These are phyloP conservation scores for Nicotiana attenuata DNA, from an alignment of 257 asterid genomes.

Conservation along the genomic window DNA sequence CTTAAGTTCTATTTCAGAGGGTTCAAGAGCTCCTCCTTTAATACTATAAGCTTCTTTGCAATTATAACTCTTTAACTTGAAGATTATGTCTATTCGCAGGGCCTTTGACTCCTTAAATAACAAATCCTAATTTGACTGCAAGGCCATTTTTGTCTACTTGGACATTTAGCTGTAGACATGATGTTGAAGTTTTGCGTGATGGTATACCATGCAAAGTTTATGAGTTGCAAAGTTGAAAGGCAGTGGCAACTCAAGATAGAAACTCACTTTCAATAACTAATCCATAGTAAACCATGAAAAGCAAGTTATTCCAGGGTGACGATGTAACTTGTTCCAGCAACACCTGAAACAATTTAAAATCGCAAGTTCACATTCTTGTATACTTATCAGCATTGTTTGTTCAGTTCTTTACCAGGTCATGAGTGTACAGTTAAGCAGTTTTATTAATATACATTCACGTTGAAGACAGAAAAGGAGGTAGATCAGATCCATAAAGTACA, in stretches of 20 bases:
- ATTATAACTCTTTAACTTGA: background rate
- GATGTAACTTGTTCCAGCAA: slow-evolving; percentile 76
- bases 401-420: background rate
- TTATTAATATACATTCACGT: background rate
- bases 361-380: background rate
- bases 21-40: background rate
- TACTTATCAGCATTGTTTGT: background rate
- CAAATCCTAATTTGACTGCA: slow-evolving; percentile 3
- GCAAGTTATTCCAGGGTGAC: slow-evolving; percentile 91
- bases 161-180: background rate
- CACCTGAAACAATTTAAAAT: slow-evolving; percentile 54
- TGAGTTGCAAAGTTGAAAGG: background rate
- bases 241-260: slow-evolving; percentile 2
- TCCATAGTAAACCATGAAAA: slow-evolving; percentile 92
- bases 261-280: slow-evolving; percentile 77
- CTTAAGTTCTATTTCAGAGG: background rate
- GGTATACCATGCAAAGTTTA: background rate
- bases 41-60: background rate
- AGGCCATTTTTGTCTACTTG: background rate
- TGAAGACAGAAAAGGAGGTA: background rate
- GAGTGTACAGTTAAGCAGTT: background rate
- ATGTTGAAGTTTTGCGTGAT: background rate
- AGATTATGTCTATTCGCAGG: background rate
- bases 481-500: background rate
- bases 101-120: background rate